Percentiles rank a stretch among this genome's conserved stretches.
Conservation (phyloP, 2,329 filamentous ascomycete species). For the Blastomyces gilchristii region DNA sequence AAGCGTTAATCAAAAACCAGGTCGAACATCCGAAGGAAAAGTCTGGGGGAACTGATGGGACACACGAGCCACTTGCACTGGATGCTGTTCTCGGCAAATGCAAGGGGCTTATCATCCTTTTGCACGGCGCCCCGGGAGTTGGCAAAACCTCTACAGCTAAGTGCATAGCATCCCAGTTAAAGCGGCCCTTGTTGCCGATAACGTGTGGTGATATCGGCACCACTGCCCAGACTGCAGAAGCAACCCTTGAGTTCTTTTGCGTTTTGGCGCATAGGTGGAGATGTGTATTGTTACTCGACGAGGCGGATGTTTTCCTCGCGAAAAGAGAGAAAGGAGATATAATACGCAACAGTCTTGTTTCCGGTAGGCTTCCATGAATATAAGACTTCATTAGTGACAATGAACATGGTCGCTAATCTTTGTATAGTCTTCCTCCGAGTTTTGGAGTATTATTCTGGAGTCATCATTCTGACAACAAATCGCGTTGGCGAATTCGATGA, state of each 20-base stretch:
- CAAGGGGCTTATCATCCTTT: slow-evolving; percentile 20
- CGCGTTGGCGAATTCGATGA: slow-evolving; percentile 41
- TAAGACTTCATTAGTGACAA: background rate
- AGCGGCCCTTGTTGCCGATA: slow-evolving; percentile 18
- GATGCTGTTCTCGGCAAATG: slow-evolving; percentile 12
- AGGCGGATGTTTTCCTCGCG: slow-evolving; percentile 37
- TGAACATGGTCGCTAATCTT: background rate
- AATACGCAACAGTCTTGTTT: slow-evolving; percentile 34
- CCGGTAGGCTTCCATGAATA: slow-evolving; percentile 15
- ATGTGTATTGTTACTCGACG: slow-evolving; percentile 37
- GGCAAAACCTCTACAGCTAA: slow-evolving; percentile 20
- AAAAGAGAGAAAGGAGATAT: slow-evolving; percentile 27
- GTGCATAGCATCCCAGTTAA: slow-evolving; percentile 16
- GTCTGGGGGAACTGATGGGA: background rate
- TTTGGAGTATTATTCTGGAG: slow-evolving; percentile 40
- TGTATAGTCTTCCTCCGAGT: slow-evolving; percentile 37
- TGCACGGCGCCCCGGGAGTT: slow-evolving; percentile 20
- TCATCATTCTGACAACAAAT: slow-evolving; percentile 45
- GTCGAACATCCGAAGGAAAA: background rate
- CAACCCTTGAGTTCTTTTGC: slow-evolving; percentile 22
- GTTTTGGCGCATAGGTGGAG: slow-evolving; percentile 21
- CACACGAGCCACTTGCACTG: background rate
- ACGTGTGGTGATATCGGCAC: slow-evolving; percentile 42
- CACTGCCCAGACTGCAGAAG: slow-evolving; percentile 24
- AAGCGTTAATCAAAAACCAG: slow-evolving; percentile 5